Base-by-base conservation (phyloP, 1,139 yeast species). In the Entelexis paramagnoliae region DNA sequence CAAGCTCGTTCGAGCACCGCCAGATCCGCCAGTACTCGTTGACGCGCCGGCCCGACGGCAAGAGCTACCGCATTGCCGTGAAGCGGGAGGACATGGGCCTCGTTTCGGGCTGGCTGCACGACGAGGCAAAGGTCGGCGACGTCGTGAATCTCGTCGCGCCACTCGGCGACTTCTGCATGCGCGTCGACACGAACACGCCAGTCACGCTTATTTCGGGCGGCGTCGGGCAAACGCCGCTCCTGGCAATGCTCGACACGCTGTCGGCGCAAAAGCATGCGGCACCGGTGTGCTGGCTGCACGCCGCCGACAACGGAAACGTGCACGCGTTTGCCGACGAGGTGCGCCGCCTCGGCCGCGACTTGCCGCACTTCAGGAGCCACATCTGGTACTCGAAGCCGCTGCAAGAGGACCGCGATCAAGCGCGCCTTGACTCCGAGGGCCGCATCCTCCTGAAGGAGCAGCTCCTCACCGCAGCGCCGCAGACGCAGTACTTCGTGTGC, bases 21-120 rank as follows among this genome's bases (percentile, higher is more conserved):
- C 22, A 42, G 38, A 42, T 42, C 22, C 46, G 46, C 22, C 38
- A 42, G 38, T 42, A 32, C 16, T 42, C 46, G 22, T 13, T 42
- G 28, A 42, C 46, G 2, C 36, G 38, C 20, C 11, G n/a, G 19
- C 2, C 46, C 1, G 32, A 42, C 22, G 29, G 38, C 14, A 14
- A 22, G 20, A 30, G 11, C 10, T 42, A 42, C 14, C 46, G 46
- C 29, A 42, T 42, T 20, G 46, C 46, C 14, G 38, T 42, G 14
- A 42, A 42, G 38, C 36, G 46, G 9, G 46, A 42, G 14, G 10
- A 4, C 11, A 2, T 14, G 7, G 46, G 46, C 29, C 3, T 20
- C 3, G 46, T 42, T 13, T 42, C 46, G 2, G 8, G 16, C 36
- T 42, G 38, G 38, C 20, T 42, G 22, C 46, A 42, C 17, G 20